These are phyloP conservation scores for Acacia acuminata DNA, from an alignment of 306 rosid genomes.

Conservation along the genomic window DNA sequence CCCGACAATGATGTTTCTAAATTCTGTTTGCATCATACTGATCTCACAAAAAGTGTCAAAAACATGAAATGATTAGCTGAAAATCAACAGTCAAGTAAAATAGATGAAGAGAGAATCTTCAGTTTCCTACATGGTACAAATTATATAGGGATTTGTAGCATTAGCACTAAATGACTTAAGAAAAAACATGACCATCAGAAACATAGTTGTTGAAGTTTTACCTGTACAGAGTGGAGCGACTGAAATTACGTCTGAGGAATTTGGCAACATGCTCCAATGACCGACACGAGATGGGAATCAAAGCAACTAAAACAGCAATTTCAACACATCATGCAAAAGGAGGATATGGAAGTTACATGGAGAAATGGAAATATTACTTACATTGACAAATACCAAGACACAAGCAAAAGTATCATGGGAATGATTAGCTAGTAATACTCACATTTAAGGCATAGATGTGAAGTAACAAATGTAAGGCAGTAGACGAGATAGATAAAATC, in stretches of 20 bases:
- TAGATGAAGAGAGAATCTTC: conserved; percentile 3
- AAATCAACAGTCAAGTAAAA: not conserved
- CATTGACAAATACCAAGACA: not conserved
- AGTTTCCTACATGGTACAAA: not conserved
- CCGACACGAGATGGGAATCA: conserved; percentile 87
- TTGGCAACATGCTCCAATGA: conserved; percentile 88
- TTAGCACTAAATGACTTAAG: not conserved
- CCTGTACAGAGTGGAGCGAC: conserved; percentile 90
- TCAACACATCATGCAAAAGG: conserved; percentile 28
- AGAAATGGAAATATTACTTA: not conserved
- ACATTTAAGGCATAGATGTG: conserved; percentile 88
- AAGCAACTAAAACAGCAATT: conserved; percentile 70
- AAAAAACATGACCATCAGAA: not conserved
- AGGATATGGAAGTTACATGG: conserved; percentile 4
- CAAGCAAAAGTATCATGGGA: conserved; percentile 15
- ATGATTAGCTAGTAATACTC: conserved; percentile 34
- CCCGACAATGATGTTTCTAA: not conserved
- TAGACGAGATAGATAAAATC: conserved; percentile 87
- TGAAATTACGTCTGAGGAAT: conserved; percentile 91
- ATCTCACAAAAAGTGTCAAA: not conserved
- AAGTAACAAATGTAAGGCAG: conserved; percentile 76
- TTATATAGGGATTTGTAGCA: not conserved
- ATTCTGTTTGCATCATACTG: not conserved
- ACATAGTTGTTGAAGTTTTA: conserved; percentile 22
- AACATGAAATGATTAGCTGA: not conserved